A percentile compares a stretch with the other conserved stretches of the same genome.
phyloP scores from a whole-genome alignment of 2,329 filamentous ascomycete genomes.

The Sporothrix curviconia region DNA sequence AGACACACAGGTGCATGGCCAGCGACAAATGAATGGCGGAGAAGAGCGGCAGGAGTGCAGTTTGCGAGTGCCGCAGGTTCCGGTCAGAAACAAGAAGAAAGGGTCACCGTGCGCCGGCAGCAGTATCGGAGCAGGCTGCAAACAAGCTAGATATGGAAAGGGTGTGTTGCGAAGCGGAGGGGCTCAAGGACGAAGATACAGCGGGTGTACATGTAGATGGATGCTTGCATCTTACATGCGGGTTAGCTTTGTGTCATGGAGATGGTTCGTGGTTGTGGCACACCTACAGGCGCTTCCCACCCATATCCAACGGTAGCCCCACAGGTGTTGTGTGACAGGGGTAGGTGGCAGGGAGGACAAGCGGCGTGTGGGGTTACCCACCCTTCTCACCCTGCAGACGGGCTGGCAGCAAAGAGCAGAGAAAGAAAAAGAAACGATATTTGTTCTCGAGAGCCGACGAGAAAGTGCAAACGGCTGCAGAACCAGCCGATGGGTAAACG shows the following conservation, averaged over 20 bases:
- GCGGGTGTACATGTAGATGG: no score
- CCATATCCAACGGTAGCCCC: neutral
- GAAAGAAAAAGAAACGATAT: no score
- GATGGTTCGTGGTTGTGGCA: neutral
- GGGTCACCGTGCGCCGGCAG: slow-evolving; percentile 1
- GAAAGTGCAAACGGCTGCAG: no score
- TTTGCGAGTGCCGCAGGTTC: neutral
- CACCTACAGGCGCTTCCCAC: slow-evolving; percentile 5
- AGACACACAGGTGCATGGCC: neutral
- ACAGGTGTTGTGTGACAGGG: slow-evolving; percentile 1
- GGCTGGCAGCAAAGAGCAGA: no score
- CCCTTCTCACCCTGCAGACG: no score
- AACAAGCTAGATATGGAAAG: neutral
- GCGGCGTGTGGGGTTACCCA: slow-evolving; percentile 11
- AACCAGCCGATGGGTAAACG: no score
- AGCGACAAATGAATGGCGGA: neutral
- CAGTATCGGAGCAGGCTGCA: neutral
- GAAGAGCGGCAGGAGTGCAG: neutral
- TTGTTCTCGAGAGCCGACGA: no score
- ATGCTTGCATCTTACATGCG: no score
- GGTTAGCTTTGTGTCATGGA: no score
- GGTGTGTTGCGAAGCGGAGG: neutral
- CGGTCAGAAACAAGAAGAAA: neutral
- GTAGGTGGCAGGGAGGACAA: neutral
- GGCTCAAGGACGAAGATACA: no score